Evolutionary conservation across 768 basidiomycete genomes (phyloP).

Genomic region (Pleurotus citrinopileatus): DNA sequence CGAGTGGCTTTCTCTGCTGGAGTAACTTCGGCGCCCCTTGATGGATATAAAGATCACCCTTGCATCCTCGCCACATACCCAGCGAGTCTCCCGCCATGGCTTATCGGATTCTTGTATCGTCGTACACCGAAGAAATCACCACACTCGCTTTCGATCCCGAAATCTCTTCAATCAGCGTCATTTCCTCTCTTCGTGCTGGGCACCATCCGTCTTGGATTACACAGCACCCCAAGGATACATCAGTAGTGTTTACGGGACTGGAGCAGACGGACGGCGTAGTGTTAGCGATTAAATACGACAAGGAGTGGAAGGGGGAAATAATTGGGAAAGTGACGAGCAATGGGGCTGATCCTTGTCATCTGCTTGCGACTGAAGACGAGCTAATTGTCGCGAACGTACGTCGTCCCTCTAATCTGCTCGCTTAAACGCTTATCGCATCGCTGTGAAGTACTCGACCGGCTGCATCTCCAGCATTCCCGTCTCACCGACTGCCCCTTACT

Average conservation of each 20-base stretch:
- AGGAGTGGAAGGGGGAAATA: conserved; percentile 49
- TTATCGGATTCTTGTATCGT: conserved; percentile 55
- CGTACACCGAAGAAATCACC: conserved; percentile 62
- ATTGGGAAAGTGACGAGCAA: conserved; percentile 49
- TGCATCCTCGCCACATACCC: neutral
- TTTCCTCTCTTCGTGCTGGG: conserved; percentile 48
- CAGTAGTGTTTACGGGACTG: conserved; percentile 62
- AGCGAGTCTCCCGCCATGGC: conserved; percentile 21
- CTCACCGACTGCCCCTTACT: conserved; percentile 42
- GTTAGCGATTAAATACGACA: conserved; percentile 54
- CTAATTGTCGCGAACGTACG: conserved; percentile 73
- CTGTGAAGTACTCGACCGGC: conserved; percentile 67
- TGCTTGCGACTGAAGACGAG: conserved; percentile 54
- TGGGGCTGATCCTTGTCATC: conserved; percentile 62
- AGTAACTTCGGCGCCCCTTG: conserved; percentile 4
- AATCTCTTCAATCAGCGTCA: conserved; percentile 39
- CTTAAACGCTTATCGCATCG: neutral
- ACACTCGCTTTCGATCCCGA: conserved; percentile 63
- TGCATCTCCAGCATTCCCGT: conserved; percentile 55
- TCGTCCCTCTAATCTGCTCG: conserved; percentile 16
- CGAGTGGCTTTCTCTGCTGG: neutral
- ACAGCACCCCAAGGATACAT: conserved; percentile 50
- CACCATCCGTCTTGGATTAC: conserved; percentile 78
- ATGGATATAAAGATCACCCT: neutral
- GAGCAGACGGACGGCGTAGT: conserved; percentile 68